Evolutionary conservation across 2,329 filamentous ascomycete species (phyloP).

Genomic region (Fusarium sp.): DNA sequence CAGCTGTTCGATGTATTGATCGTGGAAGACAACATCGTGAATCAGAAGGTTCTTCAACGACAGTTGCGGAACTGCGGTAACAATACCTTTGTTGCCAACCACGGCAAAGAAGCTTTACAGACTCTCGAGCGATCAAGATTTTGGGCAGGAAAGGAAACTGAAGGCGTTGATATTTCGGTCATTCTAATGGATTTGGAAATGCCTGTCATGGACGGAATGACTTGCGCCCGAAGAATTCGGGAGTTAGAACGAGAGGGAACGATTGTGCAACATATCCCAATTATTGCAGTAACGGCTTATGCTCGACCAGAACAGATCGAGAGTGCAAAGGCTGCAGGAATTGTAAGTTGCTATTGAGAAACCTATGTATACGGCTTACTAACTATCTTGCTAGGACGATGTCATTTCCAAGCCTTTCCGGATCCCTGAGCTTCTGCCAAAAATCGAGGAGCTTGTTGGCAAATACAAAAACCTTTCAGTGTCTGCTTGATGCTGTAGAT

Average conservation of each 20-base stretch:
- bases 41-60: slow-evolving; percentile 71
- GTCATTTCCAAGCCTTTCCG: slow-evolving; percentile 84
- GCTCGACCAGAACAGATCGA: slow-evolving; percentile 79
- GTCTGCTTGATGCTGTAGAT: slow-evolving; percentile 16
- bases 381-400: slow-evolving; percentile 65
- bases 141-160: slow-evolving; percentile 61
- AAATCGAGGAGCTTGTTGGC: slow-evolving; percentile 68
- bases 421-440: slow-evolving; percentile 75
- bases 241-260: slow-evolving; percentile 72
- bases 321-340: slow-evolving; percentile 76
- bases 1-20: slow-evolving; percentile 68
- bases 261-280: slow-evolving; percentile 75
- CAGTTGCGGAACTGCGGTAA: slow-evolving; percentile 71
- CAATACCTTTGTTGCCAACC: slow-evolving; percentile 71
- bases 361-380: neutral
- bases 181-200: slow-evolving; percentile 87
- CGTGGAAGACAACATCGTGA: slow-evolving; percentile 76
- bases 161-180: slow-evolving; percentile 68
- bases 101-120: slow-evolving; percentile 71
- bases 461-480: slow-evolving; percentile 53
- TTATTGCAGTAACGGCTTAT: slow-evolving; percentile 87
- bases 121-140: slow-evolving; percentile 66
- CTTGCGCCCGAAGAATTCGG: slow-evolving; percentile 76
- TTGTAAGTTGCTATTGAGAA: slow-evolving; percentile 63
- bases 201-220: slow-evolving; percentile 85